Evolutionary conservation across 2,329 filamentous ascomycete genomes (phyloP).

Genomic region (Periconia sp.): DNA sequence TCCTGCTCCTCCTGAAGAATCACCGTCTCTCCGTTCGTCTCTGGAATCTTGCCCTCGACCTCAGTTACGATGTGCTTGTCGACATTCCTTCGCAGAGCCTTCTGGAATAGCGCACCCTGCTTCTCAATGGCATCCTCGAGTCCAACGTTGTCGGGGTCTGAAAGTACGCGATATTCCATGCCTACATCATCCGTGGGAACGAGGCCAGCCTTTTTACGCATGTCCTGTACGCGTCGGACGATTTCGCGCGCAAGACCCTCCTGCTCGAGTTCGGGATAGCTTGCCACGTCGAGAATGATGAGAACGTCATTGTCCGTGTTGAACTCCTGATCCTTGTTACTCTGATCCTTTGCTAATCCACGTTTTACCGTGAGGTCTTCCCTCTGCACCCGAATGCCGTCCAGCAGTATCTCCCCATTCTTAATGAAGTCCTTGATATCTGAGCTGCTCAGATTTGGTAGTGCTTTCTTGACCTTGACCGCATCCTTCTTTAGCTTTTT

Average conservation of each 20-base stretch:
- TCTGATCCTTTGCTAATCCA: slow-evolving; percentile 74
- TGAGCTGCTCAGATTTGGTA: slow-evolving; percentile 78
- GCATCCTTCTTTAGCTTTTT: slow-evolving; percentile 98
- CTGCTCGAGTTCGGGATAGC: slow-evolving; percentile 83
- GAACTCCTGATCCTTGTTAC: slow-evolving; percentile 77
- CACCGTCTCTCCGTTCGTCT: slow-evolving; percentile 59
- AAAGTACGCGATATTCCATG: slow-evolving; percentile 87
- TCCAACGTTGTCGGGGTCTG: slow-evolving; percentile 78
- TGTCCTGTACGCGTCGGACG: slow-evolving; percentile 87
- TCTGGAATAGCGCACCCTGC: slow-evolving; percentile 73
- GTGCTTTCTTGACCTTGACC: slow-evolving; percentile 85
- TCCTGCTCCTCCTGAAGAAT: slow-evolving; percentile 86
- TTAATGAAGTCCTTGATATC: slow-evolving; percentile 81
- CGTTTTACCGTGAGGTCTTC: slow-evolving; percentile 86
- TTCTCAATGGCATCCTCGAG: slow-evolving; percentile 72
- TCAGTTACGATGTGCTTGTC: slow-evolving; percentile 70
- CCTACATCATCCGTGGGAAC: slow-evolving; percentile 91
- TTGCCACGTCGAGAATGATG: slow-evolving; percentile 82
- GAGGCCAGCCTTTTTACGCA: slow-evolving; percentile 92
- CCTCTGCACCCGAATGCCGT: slow-evolving; percentile 81
- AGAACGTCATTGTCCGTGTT: slow-evolving; percentile 91
- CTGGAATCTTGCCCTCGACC: slow-evolving; percentile 63
- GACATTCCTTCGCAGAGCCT: slow-evolving; percentile 76
- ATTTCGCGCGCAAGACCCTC: slow-evolving; percentile 92
- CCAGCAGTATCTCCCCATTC: slow-evolving; percentile 77